phyloP scores from a whole-genome alignment of 305 asterid species.

The Solanum aculeatissimum region DNA sequence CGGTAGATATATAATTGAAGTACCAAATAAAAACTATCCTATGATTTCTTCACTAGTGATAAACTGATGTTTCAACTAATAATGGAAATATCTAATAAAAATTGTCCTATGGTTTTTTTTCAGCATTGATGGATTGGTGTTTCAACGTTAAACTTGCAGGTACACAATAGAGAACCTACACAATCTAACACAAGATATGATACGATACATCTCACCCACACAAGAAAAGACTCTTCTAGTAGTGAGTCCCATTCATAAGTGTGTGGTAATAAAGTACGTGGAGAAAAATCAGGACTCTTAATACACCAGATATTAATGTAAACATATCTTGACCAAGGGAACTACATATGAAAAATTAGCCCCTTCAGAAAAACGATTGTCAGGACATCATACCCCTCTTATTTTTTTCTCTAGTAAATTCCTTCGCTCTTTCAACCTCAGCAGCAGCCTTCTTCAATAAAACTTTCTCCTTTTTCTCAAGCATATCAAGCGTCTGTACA shows the following conservation, averaged over 20 bases:
- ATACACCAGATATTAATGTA: neutral
- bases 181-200: neutral
- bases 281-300: neutral
- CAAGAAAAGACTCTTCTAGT: neutral
- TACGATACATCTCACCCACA: neutral
- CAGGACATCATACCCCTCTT: constrained; percentile 40
- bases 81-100: neutral
- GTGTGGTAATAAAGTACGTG: neutral
- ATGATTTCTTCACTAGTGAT: neutral
- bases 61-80: neutral
- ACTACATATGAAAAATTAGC: neutral
- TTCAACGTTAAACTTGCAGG: neutral
- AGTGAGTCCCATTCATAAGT: neutral
- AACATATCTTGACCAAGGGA: neutral
- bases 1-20: neutral
- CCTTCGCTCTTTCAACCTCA: constrained; percentile 63
- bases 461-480: constrained; percentile 70
- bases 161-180: neutral
- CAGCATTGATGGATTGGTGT: neutral
- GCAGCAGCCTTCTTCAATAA: constrained; percentile 56
- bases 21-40: neutral
- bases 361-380: neutral
- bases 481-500: constrained; percentile 63
- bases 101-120: neutral
- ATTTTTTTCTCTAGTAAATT: constrained; percentile 52